phyloP scores from a whole-genome alignment of 495 filamentous ascomycete genomes.

The Penicillium pulvis region DNA sequence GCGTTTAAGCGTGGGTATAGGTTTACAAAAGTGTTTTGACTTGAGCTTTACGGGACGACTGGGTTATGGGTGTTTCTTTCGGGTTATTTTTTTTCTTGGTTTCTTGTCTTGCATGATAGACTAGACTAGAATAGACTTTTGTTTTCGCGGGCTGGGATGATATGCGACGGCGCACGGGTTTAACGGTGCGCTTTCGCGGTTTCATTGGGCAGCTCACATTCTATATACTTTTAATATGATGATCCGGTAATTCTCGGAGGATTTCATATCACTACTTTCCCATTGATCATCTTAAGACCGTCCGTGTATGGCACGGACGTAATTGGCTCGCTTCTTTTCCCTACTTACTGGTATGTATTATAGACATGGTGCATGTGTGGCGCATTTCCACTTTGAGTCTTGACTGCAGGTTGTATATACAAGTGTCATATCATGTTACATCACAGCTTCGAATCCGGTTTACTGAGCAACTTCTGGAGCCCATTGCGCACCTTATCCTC shows the following conservation, averaged over 20 bases:
- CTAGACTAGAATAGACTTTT: constrained; percentile 25
- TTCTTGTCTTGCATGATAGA: constrained; percentile 6
- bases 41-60: constrained; percentile 5
- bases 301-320: background rate
- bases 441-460: constrained; percentile 29
- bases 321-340: background rate
- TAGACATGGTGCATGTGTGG: background rate
- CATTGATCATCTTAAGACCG: background rate
- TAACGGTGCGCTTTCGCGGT: background rate
- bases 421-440: background rate
- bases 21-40: constrained; percentile 25
- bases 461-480: constrained; percentile 51
- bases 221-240: background rate
- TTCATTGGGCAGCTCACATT: background rate
- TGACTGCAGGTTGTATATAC: background rate
- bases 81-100: constrained; percentile 4
- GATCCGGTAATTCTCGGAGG: background rate
- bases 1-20: constrained; percentile 27
- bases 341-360: background rate
- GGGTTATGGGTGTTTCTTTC: constrained; percentile 1
- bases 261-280: background rate
- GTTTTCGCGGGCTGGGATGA: constrained; percentile 16
- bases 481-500: constrained; percentile 43
- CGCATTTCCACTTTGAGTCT: background rate
- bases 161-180: constrained; percentile 13